Conservation (phyloP, 2,329 filamentous ascomycete species). For the Colletotrichum viniferum region DNA sequence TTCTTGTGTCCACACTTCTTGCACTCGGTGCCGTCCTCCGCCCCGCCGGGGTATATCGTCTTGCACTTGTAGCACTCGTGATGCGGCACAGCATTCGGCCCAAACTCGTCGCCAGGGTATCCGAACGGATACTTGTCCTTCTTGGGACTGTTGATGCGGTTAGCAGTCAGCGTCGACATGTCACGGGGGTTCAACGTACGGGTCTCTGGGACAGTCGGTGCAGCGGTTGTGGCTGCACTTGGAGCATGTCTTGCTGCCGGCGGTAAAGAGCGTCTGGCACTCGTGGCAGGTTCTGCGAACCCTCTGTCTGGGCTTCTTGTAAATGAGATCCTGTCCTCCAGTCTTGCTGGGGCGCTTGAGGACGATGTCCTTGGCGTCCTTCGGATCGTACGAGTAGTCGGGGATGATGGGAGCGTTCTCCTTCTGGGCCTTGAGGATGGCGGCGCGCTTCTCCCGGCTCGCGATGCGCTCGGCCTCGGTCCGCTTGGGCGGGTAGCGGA, state of each 20-base stretch:
- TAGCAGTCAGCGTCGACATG: not conserved
- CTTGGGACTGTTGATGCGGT: constrained; percentile 55
- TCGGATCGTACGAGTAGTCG: constrained; percentile 52
- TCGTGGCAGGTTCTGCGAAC: constrained; percentile 78
- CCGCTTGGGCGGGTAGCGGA: constrained; percentile 72
- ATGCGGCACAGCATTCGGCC: constrained; percentile 53
- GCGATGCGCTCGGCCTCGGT: constrained; percentile 58
- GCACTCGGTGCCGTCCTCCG: constrained; percentile 60
- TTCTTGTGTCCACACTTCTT: constrained; percentile 64
- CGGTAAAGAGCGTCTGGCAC: constrained; percentile 68
- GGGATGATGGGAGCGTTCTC: constrained; percentile 59
- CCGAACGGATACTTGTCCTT: constrained; percentile 72
- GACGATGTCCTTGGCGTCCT: constrained; percentile 48
- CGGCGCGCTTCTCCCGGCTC: constrained; percentile 55
- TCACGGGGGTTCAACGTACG: constrained; percentile 56
- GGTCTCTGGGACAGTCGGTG: constrained; percentile 80
- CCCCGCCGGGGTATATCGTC: constrained; percentile 56
- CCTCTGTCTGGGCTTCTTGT: constrained; percentile 73
- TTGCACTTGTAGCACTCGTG: constrained; percentile 69
- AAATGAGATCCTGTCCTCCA: constrained; percentile 73
- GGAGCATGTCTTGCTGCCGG: constrained; percentile 65
- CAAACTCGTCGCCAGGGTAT: constrained; percentile 70
- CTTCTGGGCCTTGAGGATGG: constrained; percentile 57
- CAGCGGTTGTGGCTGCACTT: constrained; percentile 77
- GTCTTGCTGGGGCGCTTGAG: constrained; percentile 69